Conservation (phyloP, 192 early-diverging fungal genomes). For the Chytriomyces confervae region DNA sequence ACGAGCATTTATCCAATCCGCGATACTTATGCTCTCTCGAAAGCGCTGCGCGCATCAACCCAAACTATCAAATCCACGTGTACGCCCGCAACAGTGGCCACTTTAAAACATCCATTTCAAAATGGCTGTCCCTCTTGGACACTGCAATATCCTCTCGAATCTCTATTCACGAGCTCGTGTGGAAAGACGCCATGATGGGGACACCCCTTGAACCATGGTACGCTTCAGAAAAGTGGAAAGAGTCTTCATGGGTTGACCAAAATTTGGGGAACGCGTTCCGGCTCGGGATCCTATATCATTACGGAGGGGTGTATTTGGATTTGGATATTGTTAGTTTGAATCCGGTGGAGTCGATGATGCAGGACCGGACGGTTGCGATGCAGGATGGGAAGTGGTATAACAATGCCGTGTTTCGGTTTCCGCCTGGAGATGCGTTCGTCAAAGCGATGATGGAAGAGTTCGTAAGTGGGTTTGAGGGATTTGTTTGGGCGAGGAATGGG, state of each 20-base stretch:
- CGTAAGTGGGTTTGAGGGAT: slow-evolving; percentile 39
- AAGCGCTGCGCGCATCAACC: slow-evolving; percentile 38
- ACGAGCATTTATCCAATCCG: slow-evolving; percentile 12
- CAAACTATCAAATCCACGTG: slow-evolving; percentile 31
- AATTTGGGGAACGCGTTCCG: slow-evolving; percentile 46
- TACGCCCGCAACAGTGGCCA: slow-evolving; percentile 29
- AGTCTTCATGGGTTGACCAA: slow-evolving; percentile 38
- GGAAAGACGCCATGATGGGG: slow-evolving; percentile 18
- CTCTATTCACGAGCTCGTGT: slow-evolving; percentile 11
- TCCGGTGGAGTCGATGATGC: slow-evolving; percentile 16
- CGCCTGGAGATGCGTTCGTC: slow-evolving; percentile 35
- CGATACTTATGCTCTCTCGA: slow-evolving; percentile 46
- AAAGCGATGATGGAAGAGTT: slow-evolving; percentile 48
- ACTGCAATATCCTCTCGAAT: not conserved
- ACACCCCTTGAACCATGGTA: slow-evolving; percentile 45
- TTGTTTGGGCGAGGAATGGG: slow-evolving; percentile 27
- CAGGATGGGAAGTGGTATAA: slow-evolving; percentile 35
- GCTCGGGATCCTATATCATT: slow-evolving; percentile 33
- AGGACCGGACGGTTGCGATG: slow-evolving; percentile 23
- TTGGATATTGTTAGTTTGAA: slow-evolving; percentile 47
- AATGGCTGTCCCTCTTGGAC: slow-evolving; percentile 16
- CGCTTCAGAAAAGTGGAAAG: slow-evolving; percentile 1
- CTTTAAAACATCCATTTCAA: slow-evolving; percentile 15
- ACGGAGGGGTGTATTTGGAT: slow-evolving; percentile 43
- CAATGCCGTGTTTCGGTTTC: slow-evolving; percentile 45